phyloP scores from a whole-genome alignment of 345 rosid species.

The Eucalyptus camaldulensis region DNA sequence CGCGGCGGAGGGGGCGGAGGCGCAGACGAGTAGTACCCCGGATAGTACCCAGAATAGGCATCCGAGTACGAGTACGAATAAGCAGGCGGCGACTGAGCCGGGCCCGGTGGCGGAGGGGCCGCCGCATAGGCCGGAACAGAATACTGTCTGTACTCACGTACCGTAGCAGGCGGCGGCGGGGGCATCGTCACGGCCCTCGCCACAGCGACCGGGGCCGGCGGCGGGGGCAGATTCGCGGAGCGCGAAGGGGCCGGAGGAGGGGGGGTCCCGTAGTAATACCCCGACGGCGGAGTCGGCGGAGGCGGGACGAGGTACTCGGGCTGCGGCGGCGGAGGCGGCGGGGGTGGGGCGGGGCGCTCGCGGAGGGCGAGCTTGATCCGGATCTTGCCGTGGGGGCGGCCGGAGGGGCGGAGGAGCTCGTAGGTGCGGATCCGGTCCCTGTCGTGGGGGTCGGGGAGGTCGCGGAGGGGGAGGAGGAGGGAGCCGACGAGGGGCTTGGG shows the following conservation, averaged over 20 bases:
- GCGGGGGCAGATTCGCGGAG: neutral
- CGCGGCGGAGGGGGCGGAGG: neutral
- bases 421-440: slow-evolving; percentile 6
- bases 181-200: neutral
- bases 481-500: slow-evolving; percentile 81
- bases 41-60: neutral
- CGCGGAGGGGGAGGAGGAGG: slow-evolving; percentile 19
- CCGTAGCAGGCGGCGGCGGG: neutral
- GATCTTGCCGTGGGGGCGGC: slow-evolving; percentile 83
- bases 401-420: slow-evolving; percentile 76
- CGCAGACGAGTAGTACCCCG: neutral
- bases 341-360: neutral
- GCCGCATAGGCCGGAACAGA: neutral
- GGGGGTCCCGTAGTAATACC: neutral
- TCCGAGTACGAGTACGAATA: neutral
- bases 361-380: slow-evolving; percentile 18
- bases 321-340: neutral
- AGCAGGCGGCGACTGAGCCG: neutral
- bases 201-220: neutral
- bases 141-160: neutral
- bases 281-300: neutral
- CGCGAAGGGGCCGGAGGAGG: neutral
- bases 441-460: slow-evolving; percentile 33
- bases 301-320: neutral
- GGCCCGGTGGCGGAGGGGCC: neutral